Evolutionary conservation across 2,329 filamentous ascomycete genomes (phyloP).

Genomic region (Dryadomyces quercus-mongolicae): DNA sequence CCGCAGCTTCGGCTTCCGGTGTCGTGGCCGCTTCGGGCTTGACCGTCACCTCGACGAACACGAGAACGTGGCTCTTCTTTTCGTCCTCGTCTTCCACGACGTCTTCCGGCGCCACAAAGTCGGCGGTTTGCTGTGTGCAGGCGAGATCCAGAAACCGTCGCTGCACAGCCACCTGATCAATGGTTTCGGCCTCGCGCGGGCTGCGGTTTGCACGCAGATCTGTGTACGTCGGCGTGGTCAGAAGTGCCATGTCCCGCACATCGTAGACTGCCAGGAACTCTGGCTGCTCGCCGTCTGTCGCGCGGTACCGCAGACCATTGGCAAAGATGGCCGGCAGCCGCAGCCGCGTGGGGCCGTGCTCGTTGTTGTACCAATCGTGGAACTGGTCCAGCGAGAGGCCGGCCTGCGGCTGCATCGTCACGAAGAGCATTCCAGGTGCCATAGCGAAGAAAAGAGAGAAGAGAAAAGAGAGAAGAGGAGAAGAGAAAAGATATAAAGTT

Average conservation of each 20-base stretch:
- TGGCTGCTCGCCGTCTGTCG: conserved; percentile 49
- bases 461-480: not conserved
- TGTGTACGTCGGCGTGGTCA: conserved; percentile 60
- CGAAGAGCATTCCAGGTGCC: conserved; percentile 59
- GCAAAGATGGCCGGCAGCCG: conserved; percentile 59
- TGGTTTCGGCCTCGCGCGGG: conserved; percentile 38
- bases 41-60: conserved; percentile 48
- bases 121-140: conserved; percentile 37
- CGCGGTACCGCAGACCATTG: conserved; percentile 70
- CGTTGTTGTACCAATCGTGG: conserved; percentile 91
- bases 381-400: conserved; percentile 57
- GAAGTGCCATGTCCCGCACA: conserved; percentile 58
- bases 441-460: not conserved
- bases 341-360: conserved; percentile 73
- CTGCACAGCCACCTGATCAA: conserved; percentile 49
- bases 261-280: conserved; percentile 75
- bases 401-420: conserved; percentile 71
- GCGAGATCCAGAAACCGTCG: conserved; percentile 60
- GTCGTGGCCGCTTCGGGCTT: conserved; percentile 25
- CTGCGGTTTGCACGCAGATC: conserved; percentile 47
- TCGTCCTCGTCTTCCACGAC: conserved; percentile 38
- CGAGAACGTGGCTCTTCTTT: conserved; percentile 45
- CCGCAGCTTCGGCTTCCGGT: too few species aligned
- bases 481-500: not conserved
- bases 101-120: conserved; percentile 48